phyloP scores from a whole-genome alignment of 495 filamentous ascomycete species.

The Aspergillus asperescens region DNA sequence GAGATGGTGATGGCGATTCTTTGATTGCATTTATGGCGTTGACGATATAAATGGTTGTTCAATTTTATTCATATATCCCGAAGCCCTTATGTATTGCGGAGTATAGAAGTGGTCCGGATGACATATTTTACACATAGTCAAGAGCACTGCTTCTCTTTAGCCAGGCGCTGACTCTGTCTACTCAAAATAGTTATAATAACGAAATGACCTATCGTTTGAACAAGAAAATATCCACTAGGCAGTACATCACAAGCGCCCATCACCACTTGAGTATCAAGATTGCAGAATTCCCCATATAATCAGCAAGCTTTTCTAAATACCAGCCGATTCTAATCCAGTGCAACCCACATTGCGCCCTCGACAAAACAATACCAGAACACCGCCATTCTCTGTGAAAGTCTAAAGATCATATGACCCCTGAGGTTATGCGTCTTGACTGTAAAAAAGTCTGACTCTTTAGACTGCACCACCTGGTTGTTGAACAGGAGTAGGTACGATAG shows the following conservation, averaged over 20 bases:
- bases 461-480: neutral
- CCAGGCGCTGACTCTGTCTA: neutral
- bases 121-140: neutral
- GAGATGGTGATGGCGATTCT: neutral
- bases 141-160: neutral
- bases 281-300: neutral
- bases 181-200: neutral
- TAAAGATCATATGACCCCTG: neutral
- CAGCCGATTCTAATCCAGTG: neutral
- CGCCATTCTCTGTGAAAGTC: neutral
- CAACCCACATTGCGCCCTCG: neutral
- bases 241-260: neutral
- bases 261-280: neutral
- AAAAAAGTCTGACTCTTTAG: neutral
- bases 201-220: neutral
- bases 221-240: neutral
- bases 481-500: neutral
- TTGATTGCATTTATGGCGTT: slow-evolving; percentile 17
- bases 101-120: neutral
- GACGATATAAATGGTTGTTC: neutral
- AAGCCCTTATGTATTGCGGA: neutral
- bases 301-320: neutral
- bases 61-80: neutral
- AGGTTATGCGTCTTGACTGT: neutral
- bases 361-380: neutral